Percentiles rank a stretch among this genome's conserved stretches.
Evolutionary conservation across 2,329 filamentous ascomycete species (phyloP).

Genomic region (Trichoderma koningii): DNA sequence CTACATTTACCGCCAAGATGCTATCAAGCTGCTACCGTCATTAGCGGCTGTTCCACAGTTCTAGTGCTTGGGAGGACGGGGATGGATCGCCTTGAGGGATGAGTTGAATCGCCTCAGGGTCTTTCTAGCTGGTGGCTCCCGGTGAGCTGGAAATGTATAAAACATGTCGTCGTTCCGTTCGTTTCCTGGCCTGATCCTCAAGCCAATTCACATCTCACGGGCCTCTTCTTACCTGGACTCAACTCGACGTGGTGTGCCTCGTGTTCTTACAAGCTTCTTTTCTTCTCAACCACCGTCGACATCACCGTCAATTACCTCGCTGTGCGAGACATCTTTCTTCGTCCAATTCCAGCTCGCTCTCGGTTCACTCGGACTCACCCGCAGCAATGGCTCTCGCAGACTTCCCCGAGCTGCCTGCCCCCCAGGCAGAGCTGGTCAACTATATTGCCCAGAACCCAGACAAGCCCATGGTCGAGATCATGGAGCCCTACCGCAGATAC

Average conservation of each 20-base stretch:
- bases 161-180: neutral
- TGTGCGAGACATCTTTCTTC: neutral
- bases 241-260: neutral
- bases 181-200: neutral
- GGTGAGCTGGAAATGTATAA: conserved; percentile 3
- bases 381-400: conserved; percentile 41
- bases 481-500: conserved; percentile 67
- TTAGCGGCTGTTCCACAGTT: neutral
- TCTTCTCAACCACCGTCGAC: neutral
- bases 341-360: neutral
- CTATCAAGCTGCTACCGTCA: neutral
- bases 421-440: conserved; percentile 48
- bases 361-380: conserved; percentile 24
- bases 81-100: neutral
- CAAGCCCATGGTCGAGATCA: conserved; percentile 57
- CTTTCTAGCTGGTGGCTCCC: neutral
- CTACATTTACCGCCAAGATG: conserved; percentile 13
- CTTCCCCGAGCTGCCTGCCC: conserved; percentile 51
- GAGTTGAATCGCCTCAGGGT: neutral
- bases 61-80: neutral
- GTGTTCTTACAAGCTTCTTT: neutral
- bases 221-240: neutral
- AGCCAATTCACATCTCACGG: neutral
- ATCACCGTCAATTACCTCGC: conserved; percentile 3
- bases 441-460: conserved; percentile 59